Conservation (phyloP, 768 basidiomycete genomes). For the Zangia roseola region DNA sequence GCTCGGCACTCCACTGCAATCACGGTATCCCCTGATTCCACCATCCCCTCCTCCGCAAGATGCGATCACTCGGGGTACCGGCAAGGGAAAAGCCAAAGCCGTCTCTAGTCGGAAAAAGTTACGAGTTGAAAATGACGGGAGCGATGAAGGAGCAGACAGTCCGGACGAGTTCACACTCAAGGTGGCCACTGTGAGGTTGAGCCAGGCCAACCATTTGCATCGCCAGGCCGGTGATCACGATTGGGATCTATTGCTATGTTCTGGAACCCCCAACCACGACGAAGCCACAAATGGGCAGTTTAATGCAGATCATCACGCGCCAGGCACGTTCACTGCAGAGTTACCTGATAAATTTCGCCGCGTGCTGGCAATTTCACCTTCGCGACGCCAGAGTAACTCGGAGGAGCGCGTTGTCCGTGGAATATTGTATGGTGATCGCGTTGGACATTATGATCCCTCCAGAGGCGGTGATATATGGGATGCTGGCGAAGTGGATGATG, state of each 20-base stretch:
- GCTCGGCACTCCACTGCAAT: not conserved
- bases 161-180: slow-evolving; percentile 19
- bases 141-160: slow-evolving; percentile 24
- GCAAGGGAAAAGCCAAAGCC: slow-evolving; percentile 41
- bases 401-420: slow-evolving; percentile 57
- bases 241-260: slow-evolving; percentile 31
- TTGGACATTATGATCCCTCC: slow-evolving; percentile 55
- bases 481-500: slow-evolving; percentile 59
- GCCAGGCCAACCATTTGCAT: slow-evolving; percentile 9
- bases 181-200: slow-evolving; percentile 16
- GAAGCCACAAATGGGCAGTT: slow-evolving; percentile 7
- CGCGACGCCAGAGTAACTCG: slow-evolving; percentile 38
- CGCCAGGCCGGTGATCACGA: slow-evolving; percentile 19
- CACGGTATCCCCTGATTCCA: slow-evolving; percentile 47
- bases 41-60: slow-evolving; percentile 64
- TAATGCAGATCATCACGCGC: slow-evolving; percentile 35
- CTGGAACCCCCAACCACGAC: slow-evolving; percentile 25
- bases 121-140: slow-evolving; percentile 38
- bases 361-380: slow-evolving; percentile 60
- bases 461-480: slow-evolving; percentile 78
- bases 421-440: slow-evolving; percentile 57
- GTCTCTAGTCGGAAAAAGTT: slow-evolving; percentile 47
- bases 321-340: slow-evolving; percentile 48
- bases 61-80: slow-evolving; percentile 28
- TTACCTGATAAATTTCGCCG: slow-evolving; percentile 65